Conservation (phyloP, 192 early-diverging fungal genomes). For the Dimargaris cristalligena region DNA sequence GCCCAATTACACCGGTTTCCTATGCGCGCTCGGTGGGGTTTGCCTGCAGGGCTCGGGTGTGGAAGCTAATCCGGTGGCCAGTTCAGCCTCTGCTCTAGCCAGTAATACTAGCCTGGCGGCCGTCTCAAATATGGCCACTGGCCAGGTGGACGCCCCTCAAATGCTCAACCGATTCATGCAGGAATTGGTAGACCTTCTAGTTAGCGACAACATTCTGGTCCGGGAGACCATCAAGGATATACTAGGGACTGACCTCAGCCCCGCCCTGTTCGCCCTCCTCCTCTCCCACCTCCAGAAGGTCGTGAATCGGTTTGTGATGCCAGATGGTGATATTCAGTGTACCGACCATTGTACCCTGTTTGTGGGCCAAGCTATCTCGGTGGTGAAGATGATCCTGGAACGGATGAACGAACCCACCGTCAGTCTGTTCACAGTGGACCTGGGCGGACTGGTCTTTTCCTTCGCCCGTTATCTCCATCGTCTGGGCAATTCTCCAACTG, state of each 20-base stretch:
- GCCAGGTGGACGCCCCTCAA: constrained; percentile 11
- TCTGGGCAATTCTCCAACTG: constrained; percentile 31
- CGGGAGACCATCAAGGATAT: constrained; percentile 62
- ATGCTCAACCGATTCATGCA: constrained; percentile 52
- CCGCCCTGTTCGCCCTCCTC: constrained; percentile 41
- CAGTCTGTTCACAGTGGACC: constrained; percentile 44
- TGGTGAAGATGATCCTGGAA: constrained; percentile 55
- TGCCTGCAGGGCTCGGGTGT: constrained; percentile 25
- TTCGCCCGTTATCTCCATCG: constrained; percentile 57
- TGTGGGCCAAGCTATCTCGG: constrained; percentile 55
- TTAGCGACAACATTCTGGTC: constrained; percentile 54
- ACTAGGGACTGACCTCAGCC: constrained; percentile 56
- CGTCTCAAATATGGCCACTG: background rate
- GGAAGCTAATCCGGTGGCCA: too few relatives aligned
- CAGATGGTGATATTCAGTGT: constrained; percentile 30
- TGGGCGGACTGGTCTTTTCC: constrained; percentile 43
- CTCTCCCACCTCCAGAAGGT: constrained; percentile 38
- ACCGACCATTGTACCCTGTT: constrained; percentile 48
- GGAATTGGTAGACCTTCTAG: constrained; percentile 53
- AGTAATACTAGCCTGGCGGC: too few relatives aligned
- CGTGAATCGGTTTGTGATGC: constrained; percentile 29
- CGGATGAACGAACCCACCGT: constrained; percentile 41
- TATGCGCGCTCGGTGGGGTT: constrained; percentile 61
- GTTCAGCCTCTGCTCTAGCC: too few relatives aligned
- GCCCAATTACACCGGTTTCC: constrained; percentile 69